Evolutionary conservation across 306 rosid species (phyloP), one percentile per base, ranked within the genome.

Genomic region (Cicer bijugum): DNA sequence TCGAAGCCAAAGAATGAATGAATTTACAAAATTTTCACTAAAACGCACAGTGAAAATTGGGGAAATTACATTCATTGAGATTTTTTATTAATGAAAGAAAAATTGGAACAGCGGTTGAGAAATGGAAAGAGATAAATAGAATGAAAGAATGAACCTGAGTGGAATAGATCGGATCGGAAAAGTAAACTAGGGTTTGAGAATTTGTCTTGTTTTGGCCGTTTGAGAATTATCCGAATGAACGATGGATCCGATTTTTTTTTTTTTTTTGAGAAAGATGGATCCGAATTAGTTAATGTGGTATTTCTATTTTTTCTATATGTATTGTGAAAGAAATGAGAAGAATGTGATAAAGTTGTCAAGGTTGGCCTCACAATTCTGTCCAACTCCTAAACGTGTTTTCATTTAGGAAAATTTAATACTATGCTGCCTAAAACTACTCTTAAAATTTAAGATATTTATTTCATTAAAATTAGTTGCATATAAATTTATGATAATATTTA

Each of bases 121-220:
- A 33, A 74, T 39, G 1, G 16, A 68, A 45, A 14, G 51, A 55
- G 11, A n/a, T 14, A 37, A 53, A 20, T 8, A 44, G 67, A 11
- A 23, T 44, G 50, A 62, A 62, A 51, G 44, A 39, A 71, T 12
- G 44, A 6, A 81, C 78, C 82, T 75, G 6, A 6, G 33, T 45
- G 2, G 11, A 60, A 65, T 9, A 28, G 60, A 47, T 23, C 1
- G 23, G 60, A 62, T 37, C 69, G 50, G 23, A 60, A 48, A 8
- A 50, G 45, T 3, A 0, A 5, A 75, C 17, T 59, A 60, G 55
- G 73, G 73, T 80, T 48, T 19, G 43, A 28, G 71, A 80, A 33
- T 64, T 40, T 60, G 69, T 48, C 57, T 2, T 8, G 75, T 48
- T 6, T 50, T 50, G 57, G 35, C 35, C 35, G 35, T 28, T 28